These are phyloP conservation scores for Penicillium decumbens DNA, from an alignment of 2,329 filamentous ascomycete species.

Conservation along the genomic window DNA sequence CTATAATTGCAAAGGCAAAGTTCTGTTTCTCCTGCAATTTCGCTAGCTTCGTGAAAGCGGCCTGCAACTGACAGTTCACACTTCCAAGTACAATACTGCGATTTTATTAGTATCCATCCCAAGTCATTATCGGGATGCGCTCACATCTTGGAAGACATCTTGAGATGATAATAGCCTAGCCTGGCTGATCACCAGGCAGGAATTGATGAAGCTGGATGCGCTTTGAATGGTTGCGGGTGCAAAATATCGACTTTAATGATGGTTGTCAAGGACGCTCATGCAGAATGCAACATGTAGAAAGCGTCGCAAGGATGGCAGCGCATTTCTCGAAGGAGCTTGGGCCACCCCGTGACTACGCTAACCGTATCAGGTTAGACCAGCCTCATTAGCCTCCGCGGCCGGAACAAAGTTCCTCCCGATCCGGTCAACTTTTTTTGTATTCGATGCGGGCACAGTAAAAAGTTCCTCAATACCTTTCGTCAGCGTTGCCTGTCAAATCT, in stretches of 20 bases:
- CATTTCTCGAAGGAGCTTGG: conserved; percentile 30
- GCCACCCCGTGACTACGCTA: conserved; percentile 29
- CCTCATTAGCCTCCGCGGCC: conserved; percentile 23
- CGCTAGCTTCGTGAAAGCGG: conserved; percentile 74
- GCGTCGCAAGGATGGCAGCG: conserved; percentile 8
- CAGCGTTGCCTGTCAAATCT: conserved; percentile 24
- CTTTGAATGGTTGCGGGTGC: background rate
- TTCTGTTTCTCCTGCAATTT: conserved; percentile 79
- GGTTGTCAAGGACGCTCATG: background rate
- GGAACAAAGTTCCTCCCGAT: conserved; percentile 30
- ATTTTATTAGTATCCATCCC: conserved; percentile 15
- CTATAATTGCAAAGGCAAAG: conserved; percentile 79
- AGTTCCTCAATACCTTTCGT: conserved; percentile 17
- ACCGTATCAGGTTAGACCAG: conserved; percentile 6
- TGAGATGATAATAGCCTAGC: conserved; percentile 1
- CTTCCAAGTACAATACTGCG: conserved; percentile 68
- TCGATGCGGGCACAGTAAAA: conserved; percentile 22
- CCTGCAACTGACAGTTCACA: conserved; percentile 70
- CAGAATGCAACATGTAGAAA: conserved; percentile 1
- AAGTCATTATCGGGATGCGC: conserved; percentile 13
- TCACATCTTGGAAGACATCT: conserved; percentile 57
- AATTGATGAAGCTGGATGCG: background rate
- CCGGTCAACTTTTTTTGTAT: conserved; percentile 40
- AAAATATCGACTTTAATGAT: background rate
- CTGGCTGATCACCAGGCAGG: background rate